A percentile compares a stretch with the other conserved stretches of the same genome.
phyloP scores from a whole-genome alignment of 352 stramenopile genomes.

The Globisporangium irregulare region DNA sequence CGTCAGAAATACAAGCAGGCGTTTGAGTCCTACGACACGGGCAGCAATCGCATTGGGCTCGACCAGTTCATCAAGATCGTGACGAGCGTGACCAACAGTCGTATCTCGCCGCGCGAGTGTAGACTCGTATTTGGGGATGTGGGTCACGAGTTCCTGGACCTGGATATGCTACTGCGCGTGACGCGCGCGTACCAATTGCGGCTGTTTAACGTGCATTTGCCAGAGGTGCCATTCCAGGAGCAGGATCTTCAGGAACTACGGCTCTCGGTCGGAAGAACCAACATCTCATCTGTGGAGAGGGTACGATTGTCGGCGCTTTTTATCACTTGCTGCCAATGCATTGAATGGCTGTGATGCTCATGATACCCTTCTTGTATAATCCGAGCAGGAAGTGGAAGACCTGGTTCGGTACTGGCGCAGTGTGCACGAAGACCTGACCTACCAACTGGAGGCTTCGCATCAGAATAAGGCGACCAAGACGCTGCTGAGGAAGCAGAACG shows the following conservation, averaged over 20 bases:
- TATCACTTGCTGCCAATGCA: background rate
- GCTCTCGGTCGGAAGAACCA: constrained; percentile 44
- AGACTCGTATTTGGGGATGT: constrained; percentile 65
- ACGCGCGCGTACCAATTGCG: constrained; percentile 58
- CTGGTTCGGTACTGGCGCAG: constrained; percentile 58
- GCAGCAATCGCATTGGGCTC: constrained; percentile 51
- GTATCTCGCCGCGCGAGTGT: constrained; percentile 48
- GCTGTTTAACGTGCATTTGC: constrained; percentile 45
- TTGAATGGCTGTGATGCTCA: background rate
- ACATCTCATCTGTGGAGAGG: constrained; percentile 47
- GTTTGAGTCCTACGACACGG: constrained; percentile 39
- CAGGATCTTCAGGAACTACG: constrained; percentile 47
- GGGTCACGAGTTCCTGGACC: constrained; percentile 54
- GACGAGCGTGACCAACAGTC: constrained; percentile 47
- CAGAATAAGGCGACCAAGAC: constrained; percentile 65
- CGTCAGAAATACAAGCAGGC: constrained; percentile 46
- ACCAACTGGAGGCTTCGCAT: constrained; percentile 54
- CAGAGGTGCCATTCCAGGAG: constrained; percentile 47
- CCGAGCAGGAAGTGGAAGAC: constrained; percentile 54
- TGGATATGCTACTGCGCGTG: constrained; percentile 54
- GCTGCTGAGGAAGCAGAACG: constrained; percentile 50
- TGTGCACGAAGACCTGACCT: constrained; percentile 40
- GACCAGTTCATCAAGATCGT: constrained; percentile 77
- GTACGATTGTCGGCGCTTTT: constrained; percentile 11
- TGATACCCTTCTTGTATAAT: background rate